phyloP scores from a whole-genome alignment of 768 basidiomycete species.

The Suillus sp. region DNA sequence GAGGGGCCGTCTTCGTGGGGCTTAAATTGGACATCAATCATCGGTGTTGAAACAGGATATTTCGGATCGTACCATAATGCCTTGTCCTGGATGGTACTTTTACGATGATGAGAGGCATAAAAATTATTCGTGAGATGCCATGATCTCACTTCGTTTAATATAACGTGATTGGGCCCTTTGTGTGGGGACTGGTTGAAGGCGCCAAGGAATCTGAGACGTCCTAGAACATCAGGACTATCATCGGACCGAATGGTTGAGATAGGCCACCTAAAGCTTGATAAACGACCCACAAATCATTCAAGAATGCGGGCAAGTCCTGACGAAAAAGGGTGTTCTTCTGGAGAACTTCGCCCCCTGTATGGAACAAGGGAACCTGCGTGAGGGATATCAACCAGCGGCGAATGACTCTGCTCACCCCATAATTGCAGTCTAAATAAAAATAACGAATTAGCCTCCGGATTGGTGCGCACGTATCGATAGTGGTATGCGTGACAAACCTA shows the following conservation, averaged over 20 bases:
- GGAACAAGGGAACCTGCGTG: constrained; percentile 13
- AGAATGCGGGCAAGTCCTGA: constrained; percentile 69
- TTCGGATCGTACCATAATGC: constrained; percentile 74
- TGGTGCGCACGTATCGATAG: neutral
- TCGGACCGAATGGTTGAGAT: constrained; percentile 15
- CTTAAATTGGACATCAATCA: constrained; percentile 40
- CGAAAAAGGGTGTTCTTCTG: constrained; percentile 67
- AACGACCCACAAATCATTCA: constrained; percentile 61
- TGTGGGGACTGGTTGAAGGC: constrained; percentile 67
- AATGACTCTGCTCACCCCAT: constrained; percentile 53
- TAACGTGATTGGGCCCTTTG: constrained; percentile 80
- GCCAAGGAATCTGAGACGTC: constrained; percentile 64
- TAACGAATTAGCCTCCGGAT: neutral
- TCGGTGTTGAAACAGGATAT: constrained; percentile 13
- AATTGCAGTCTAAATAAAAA: constrained; percentile 58
- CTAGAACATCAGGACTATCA: constrained; percentile 76
- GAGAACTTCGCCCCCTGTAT: constrained; percentile 72
- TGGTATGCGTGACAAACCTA: constrained; percentile 41
- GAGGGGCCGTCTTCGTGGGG: constrained; percentile 92
- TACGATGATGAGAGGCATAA: constrained; percentile 17
- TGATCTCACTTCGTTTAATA: constrained; percentile 74
- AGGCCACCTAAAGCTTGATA: constrained; percentile 12
- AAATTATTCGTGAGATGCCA: constrained; percentile 11
- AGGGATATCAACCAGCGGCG: constrained; percentile 9
- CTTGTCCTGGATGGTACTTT: constrained; percentile 86